Conservation (phyloP, 2,329 filamentous ascomycete genomes). For the Paecilomyces fulvus region DNA sequence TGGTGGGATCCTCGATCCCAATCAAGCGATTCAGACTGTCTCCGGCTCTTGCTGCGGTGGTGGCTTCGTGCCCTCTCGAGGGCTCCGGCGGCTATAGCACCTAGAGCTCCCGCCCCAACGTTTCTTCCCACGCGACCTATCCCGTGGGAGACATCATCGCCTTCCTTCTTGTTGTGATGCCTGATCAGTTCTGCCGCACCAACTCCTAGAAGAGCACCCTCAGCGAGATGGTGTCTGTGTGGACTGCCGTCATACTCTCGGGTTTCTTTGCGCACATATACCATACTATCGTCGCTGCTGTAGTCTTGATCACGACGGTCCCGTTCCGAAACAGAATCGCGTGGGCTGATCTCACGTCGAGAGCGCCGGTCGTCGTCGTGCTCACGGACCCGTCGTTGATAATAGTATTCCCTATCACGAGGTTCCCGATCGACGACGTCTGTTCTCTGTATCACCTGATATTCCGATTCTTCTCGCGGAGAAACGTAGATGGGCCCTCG, state of each 20-base stretch:
- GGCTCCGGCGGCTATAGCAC: conserved; percentile 53
- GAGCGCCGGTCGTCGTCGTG: conserved; percentile 42
- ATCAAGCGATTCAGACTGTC: conserved; percentile 33
- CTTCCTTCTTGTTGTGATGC: conserved; percentile 49
- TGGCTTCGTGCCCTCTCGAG: conserved; percentile 44
- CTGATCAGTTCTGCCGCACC: conserved; percentile 54
- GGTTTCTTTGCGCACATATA: conserved; percentile 48
- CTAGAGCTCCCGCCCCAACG: conserved; percentile 52
- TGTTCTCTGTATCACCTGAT: conserved; percentile 51
- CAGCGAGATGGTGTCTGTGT: conserved; percentile 50
- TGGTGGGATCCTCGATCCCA: conserved; percentile 29
- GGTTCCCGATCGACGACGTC: conserved; percentile 41
- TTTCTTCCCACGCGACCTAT: conserved; percentile 42
- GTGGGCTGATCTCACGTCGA: conserved; percentile 41
- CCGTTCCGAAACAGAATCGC: conserved; percentile 46
- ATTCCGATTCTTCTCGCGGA: conserved; percentile 47
- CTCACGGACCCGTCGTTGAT: conserved; percentile 49
- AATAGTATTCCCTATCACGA: conserved; percentile 55
- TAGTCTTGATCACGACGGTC: conserved; percentile 38
- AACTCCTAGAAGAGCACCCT: conserved; percentile 52
- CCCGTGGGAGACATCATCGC: conserved; percentile 45
- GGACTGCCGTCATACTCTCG: conserved; percentile 38
- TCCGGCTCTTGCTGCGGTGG: conserved; percentile 39
- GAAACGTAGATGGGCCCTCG: conserved; percentile 42
- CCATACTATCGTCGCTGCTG: conserved; percentile 53